These are phyloP conservation scores for Bacidia rubella DNA, from an alignment of 495 filamentous ascomycete species.

Conservation along the genomic window DNA sequence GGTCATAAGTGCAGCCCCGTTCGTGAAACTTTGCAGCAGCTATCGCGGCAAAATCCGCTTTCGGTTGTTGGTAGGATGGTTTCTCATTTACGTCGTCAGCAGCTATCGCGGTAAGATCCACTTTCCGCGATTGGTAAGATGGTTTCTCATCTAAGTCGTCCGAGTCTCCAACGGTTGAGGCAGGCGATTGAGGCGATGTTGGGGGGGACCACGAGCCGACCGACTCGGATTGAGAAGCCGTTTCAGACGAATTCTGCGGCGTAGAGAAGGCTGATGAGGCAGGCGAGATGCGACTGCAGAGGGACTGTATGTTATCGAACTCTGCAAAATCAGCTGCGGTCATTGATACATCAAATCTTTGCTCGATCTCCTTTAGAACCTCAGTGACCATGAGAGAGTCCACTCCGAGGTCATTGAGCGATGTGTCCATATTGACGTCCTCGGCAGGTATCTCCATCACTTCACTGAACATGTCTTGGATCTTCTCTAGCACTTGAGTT, in stretches of 20 bases:
- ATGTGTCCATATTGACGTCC: slow-evolving; percentile 14
- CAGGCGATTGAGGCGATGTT: not conserved
- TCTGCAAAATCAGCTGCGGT: not conserved
- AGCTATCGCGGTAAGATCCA: not conserved
- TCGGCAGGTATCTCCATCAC: slow-evolving; percentile 19
- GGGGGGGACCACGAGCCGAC: not conserved
- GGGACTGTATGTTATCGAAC: not conserved
- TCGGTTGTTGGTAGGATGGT: not conserved
- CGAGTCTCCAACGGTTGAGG: not conserved
- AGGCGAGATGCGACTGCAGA: not conserved
- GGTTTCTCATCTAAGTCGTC: not conserved
- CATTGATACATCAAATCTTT: slow-evolving; percentile 12
- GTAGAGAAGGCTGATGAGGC: too few relatives aligned
- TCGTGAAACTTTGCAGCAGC: too few relatives aligned
- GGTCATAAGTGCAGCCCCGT: slow-evolving; percentile 8
- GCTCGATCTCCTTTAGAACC: slow-evolving; percentile 25
- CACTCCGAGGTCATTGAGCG: slow-evolving; percentile 25
- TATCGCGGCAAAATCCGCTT: too few relatives aligned
- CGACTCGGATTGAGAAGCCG: not conserved
- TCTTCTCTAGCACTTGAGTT: not conserved
- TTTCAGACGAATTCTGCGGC: too few relatives aligned
- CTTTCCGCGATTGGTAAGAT: not conserved
- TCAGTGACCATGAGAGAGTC: slow-evolving; percentile 33
- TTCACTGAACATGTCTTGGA: slow-evolving; percentile 17
- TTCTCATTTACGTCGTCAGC: too few relatives aligned